phyloP scores from a whole-genome alignment of 805 yeast species.

The Candida xiaguanensis region DNA sequence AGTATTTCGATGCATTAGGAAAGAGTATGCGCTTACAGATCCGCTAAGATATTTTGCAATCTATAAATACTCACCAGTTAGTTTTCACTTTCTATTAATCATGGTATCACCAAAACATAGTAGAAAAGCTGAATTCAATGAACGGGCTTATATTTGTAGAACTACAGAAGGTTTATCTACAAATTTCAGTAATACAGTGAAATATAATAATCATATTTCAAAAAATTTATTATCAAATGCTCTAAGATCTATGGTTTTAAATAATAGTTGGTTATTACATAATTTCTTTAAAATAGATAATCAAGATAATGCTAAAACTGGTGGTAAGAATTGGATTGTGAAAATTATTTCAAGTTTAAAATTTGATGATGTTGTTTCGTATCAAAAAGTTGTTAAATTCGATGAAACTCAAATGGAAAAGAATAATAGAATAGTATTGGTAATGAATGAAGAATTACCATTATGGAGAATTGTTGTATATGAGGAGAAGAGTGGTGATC shows the following conservation, averaged over 20 bases:
- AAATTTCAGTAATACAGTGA: slow-evolving; percentile 20
- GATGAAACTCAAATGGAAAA: slow-evolving; percentile 12
- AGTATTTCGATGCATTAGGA: slow-evolving; percentile 1
- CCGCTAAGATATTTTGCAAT: neutral
- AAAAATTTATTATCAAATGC: slow-evolving; percentile 13
- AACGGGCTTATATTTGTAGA: slow-evolving; percentile 20
- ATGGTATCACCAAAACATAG: slow-evolving; percentile 8
- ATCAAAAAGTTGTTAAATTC: slow-evolving; percentile 9
- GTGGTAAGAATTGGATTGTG: slow-evolving; percentile 13
- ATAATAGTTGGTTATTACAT: slow-evolving; percentile 14
- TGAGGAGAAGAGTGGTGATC: slow-evolving; percentile 10
- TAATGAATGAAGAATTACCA: slow-evolving; percentile 13
- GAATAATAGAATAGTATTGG: slow-evolving; percentile 7
- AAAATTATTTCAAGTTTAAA: slow-evolving; percentile 12
- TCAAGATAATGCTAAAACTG: slow-evolving; percentile 7
- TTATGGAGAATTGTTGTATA: slow-evolving; percentile 19
- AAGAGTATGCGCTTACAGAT: slow-evolving; percentile 4
- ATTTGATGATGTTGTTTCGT: slow-evolving; percentile 18
- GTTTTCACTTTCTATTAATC: neutral
- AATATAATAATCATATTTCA: slow-evolving; percentile 12
- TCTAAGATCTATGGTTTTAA: slow-evolving; percentile 11
- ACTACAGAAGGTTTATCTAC: slow-evolving; percentile 16
- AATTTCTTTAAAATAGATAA: slow-evolving; percentile 16
- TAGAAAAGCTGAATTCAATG: slow-evolving; percentile 18
- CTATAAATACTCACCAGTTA: neutral